These are phyloP conservation scores for Thalassiosira livingstoniorum DNA, from an alignment of 352 stramenopile species.

Conservation along the genomic window DNA sequence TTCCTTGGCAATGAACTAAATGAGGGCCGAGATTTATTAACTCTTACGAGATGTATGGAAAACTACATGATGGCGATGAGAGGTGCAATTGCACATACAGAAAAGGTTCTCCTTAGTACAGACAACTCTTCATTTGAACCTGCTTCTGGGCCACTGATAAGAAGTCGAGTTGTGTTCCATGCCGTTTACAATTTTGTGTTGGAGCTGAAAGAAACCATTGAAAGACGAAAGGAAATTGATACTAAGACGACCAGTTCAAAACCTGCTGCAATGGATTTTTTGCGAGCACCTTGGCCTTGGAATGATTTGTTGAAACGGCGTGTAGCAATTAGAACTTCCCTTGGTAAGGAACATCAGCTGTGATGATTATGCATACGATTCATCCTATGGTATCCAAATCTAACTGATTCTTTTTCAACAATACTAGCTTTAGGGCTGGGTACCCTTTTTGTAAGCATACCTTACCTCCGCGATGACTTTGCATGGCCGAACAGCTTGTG, in stretches of 20 bases:
- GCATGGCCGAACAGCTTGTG: slow-evolving; percentile 60
- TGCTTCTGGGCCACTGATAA: slow-evolving; percentile 41
- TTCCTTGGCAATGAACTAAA: slow-evolving; percentile 23
- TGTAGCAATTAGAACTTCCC: slow-evolving; percentile 58
- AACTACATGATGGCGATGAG: slow-evolving; percentile 42
- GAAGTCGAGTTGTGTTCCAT: slow-evolving; percentile 32
- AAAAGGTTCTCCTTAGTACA: slow-evolving; percentile 29
- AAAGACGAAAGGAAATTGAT: background rate
- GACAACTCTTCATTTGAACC: slow-evolving; percentile 38
- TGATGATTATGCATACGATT: too few species aligned
- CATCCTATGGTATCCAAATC: too few species aligned
- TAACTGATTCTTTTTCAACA: too few species aligned
- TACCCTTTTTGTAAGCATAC: slow-evolving; percentile 61
- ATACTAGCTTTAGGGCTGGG: slow-evolving; percentile 58
- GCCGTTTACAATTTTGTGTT: slow-evolving; percentile 41
- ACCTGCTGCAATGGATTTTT: background rate
- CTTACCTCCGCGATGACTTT: slow-evolving; percentile 52
- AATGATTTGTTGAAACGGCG: slow-evolving; percentile 37
- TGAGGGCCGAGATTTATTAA: background rate
- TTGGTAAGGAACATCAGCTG: too few species aligned
- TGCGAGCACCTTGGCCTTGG: slow-evolving; percentile 45
- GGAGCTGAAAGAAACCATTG: slow-evolving; percentile 39
- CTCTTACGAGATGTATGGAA: slow-evolving; percentile 33
- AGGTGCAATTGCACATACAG: slow-evolving; percentile 42
- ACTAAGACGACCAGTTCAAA: background rate